These are phyloP conservation scores for Acanthamoeba healyi DNA, from an alignment of 208 protist species.

Conservation along the genomic window DNA sequence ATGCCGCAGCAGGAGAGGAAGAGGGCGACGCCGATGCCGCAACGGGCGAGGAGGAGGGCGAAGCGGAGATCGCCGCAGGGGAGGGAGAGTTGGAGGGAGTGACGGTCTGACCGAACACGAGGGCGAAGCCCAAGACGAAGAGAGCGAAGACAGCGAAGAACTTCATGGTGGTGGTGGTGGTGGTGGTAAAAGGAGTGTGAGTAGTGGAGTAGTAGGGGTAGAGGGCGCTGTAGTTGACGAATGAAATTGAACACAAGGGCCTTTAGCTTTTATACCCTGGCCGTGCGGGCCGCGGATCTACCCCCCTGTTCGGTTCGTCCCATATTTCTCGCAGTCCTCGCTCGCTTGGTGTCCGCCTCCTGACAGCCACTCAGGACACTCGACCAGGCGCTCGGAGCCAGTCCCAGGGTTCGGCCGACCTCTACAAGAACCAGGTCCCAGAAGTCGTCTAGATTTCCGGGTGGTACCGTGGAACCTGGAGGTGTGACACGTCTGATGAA, in stretches of 20 bases:
- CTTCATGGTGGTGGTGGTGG: not conserved
- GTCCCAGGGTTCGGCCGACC: no score
- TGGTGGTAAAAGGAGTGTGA: not conserved
- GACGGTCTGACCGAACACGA: not conserved
- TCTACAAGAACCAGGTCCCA: no score
- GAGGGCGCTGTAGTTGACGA: not conserved
- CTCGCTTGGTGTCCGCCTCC: no score
- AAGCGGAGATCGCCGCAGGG: not conserved
- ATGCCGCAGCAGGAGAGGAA: not conserved
- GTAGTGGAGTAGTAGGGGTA: not conserved
- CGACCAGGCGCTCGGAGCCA: no score
- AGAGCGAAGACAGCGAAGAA: conserved; percentile 12
- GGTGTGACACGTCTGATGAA: no score
- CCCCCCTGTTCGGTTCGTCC: not conserved
- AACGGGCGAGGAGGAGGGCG: not conserved
- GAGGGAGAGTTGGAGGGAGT: not conserved
- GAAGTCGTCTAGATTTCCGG: no score
- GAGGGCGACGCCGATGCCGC: not conserved
- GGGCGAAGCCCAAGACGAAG: not conserved
- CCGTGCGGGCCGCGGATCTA: not conserved
- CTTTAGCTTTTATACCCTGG: not conserved
- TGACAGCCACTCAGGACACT: no score
- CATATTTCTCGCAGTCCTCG: no score
- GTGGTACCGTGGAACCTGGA: no score
- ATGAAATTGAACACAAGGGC: not conserved